A percentile compares a stretch with the other conserved stretches of the same genome.
phyloP scores from a whole-genome alignment of 495 filamentous ascomycete genomes.

The Opeltia flavorubescens region DNA sequence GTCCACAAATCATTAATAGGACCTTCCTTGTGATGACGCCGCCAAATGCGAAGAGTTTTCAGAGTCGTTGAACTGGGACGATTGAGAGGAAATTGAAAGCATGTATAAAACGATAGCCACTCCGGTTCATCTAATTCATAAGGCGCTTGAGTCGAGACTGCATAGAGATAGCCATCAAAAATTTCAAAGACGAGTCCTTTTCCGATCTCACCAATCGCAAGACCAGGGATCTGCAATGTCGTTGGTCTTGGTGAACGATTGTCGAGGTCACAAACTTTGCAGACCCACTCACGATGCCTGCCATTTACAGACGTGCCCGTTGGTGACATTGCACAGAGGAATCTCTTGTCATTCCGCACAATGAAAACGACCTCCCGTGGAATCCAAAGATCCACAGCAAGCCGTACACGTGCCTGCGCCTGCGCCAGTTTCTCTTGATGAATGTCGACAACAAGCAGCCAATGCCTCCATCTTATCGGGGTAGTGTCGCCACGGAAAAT shows the following conservation, averaged over 20 bases:
- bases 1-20: conserved; percentile 70
- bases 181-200: conserved; percentile 61
- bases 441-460: conserved; percentile 34
- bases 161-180: conserved; percentile 54
- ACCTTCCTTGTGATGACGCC: conserved; percentile 56
- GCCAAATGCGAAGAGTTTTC: conserved; percentile 37
- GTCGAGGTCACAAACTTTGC: conserved; percentile 38
- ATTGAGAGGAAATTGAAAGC: conserved; percentile 42
- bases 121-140: conserved; percentile 51
- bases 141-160: conserved; percentile 50
- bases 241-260: conserved; percentile 21
- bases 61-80: conserved; percentile 22
- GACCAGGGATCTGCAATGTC: conserved; percentile 31
- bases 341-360: conserved; percentile 50
- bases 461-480: conserved; percentile 33
- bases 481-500: conserved; percentile 43
- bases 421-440: conserved; percentile 5
- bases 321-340: conserved; percentile 56
- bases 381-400: conserved; percentile 28
- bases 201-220: conserved; percentile 51
- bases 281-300: conserved; percentile 41
- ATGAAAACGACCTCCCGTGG: conserved; percentile 46
- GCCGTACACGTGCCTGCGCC: conserved; percentile 24
- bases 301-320: conserved; percentile 35
- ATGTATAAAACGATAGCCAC: conserved; percentile 60